These are phyloP conservation scores for Pseudocercospora macadamiae DNA, from an alignment of 2,329 filamentous ascomycete species.

Conservation along the genomic window DNA sequence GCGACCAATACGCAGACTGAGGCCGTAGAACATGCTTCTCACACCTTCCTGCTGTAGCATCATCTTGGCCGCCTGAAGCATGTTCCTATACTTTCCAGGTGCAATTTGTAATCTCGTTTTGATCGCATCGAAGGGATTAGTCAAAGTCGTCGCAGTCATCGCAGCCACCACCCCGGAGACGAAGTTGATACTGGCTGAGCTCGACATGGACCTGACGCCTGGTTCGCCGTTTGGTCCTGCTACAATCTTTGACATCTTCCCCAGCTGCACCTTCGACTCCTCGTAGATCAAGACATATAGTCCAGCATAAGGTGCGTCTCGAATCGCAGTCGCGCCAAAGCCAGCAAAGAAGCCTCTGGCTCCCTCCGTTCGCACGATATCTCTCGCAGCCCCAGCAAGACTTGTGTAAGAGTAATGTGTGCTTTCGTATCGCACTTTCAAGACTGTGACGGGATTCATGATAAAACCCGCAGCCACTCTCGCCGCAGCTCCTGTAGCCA, in stretches of 20 bases:
- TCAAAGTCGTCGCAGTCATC: conserved; percentile 79
- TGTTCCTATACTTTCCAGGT: conserved; percentile 79
- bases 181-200: conserved; percentile 78
- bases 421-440: conserved; percentile 95
- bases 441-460: conserved; percentile 93
- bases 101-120: conserved; percentile 94
- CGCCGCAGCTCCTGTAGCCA: conserved; percentile 81
- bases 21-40: conserved; percentile 79
- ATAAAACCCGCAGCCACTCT: conserved; percentile 85
- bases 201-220: conserved; percentile 28
- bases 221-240: conserved; percentile 25
- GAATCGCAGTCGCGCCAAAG: conserved; percentile 88
- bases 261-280: conserved; percentile 70
- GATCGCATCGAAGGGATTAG: conserved; percentile 95
- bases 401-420: conserved; percentile 82
- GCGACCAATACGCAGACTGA: conserved; percentile 82
- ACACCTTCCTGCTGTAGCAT: conserved; percentile 84
- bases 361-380: conserved; percentile 75
- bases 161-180: conserved; percentile 79
- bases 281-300: conserved; percentile 96
- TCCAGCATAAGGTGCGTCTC: conserved; percentile 95
- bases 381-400: conserved; percentile 69
- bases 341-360: conserved; percentile 86
- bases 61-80: conserved; percentile 71
- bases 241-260: conserved; percentile 29